These are phyloP conservation scores for Huntiella abstrusa DNA, from an alignment of 2,329 filamentous ascomycete species.

Conservation along the genomic window DNA sequence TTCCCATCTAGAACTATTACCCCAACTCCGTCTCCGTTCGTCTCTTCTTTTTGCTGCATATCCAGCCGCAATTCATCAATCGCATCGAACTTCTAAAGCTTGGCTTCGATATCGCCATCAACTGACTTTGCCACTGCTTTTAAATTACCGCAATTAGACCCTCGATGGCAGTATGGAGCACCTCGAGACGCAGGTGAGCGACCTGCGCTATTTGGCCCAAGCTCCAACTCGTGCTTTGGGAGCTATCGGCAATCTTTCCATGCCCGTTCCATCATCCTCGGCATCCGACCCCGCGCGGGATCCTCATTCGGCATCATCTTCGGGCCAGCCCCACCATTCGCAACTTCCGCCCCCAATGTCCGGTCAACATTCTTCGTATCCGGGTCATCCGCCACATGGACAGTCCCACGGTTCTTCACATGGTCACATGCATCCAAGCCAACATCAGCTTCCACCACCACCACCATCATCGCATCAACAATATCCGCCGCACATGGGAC, in stretches of 20 bases:
- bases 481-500: not conserved
- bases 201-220: conserved; percentile 32
- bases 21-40: conserved; percentile 1
- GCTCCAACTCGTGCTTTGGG: conserved; percentile 18
- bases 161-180: conserved; percentile 27
- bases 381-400: not conserved
- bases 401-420: conserved; percentile 1
- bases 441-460: conserved; percentile 1
- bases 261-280: conserved; percentile 19
- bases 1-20: not conserved
- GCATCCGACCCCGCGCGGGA: conserved; percentile 32
- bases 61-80: too few species aligned
- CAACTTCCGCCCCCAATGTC: conserved; percentile 14
- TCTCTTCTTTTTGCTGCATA: too few species aligned
- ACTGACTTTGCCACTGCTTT: not conserved
- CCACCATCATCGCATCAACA: not conserved
- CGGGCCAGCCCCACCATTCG: conserved; percentile 16
- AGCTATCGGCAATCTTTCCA: conserved; percentile 13
- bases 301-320: conserved; percentile 11
- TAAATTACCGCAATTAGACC: not conserved
- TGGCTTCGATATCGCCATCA: not conserved
- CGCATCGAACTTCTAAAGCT: too few species aligned
- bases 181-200: conserved; percentile 34
- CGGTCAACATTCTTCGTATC: conserved; percentile 6
- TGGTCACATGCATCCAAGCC: not conserved